Percentiles rank a stretch among this genome's conserved stretches.
phyloP scores from a whole-genome alignment of 495 filamentous ascomycete species.

The Clavariopsis aquatica region DNA sequence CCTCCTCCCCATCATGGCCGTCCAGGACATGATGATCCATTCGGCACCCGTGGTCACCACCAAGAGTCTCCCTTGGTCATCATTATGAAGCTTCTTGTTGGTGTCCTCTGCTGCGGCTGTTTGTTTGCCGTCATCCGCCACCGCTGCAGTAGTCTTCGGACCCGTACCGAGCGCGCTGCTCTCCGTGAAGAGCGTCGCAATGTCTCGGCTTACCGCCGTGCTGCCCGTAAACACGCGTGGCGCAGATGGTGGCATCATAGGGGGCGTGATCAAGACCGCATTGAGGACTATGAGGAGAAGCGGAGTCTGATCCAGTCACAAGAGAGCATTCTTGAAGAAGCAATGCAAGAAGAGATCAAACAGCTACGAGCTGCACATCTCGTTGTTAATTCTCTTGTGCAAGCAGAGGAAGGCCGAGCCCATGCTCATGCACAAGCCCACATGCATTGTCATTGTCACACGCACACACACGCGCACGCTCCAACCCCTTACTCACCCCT shows the following conservation, averaged over 20 bases:
- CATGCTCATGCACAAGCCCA: neutral
- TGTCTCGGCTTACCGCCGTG: constrained; percentile 40
- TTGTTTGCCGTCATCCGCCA: constrained; percentile 37
- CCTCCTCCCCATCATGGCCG: constrained; percentile 14
- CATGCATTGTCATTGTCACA: constrained; percentile 18
- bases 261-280: constrained; percentile 29
- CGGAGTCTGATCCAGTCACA: constrained; percentile 44
- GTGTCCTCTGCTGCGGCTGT: constrained; percentile 35
- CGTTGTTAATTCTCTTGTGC: constrained; percentile 41
- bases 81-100: constrained; percentile 20
- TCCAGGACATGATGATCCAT: neutral
- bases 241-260: constrained; percentile 38
- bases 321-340: constrained; percentile 45
- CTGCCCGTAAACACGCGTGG: constrained; percentile 40
- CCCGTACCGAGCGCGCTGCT: constrained; percentile 42
- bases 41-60: constrained; percentile 8
- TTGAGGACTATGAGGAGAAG: constrained; percentile 49
- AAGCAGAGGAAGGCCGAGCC: constrained; percentile 37
- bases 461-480: neutral
- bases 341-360: constrained; percentile 49
- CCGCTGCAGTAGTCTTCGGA: constrained; percentile 39
- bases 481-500: constrained; percentile 17
- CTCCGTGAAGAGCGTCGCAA: constrained; percentile 44
- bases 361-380: constrained; percentile 42
- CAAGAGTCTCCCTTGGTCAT: constrained; percentile 19